Evolutionary conservation across 2,329 filamentous ascomycete genomes (phyloP).

Genomic region (Penicillium palitans): DNA sequence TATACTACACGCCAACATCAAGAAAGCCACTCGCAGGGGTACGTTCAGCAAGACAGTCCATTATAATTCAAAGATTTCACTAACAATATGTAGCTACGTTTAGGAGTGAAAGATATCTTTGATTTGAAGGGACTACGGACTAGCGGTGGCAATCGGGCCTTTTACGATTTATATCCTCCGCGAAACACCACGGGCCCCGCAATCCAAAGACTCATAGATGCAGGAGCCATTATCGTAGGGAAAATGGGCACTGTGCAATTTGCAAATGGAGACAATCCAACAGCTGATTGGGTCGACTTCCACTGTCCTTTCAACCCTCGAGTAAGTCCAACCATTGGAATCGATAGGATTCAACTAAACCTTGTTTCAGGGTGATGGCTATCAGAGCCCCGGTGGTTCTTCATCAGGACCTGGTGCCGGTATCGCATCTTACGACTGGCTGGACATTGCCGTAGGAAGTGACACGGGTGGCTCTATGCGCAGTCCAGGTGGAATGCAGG

Average conservation of each 20-base stretch:
- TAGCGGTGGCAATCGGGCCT: conserved; percentile 59
- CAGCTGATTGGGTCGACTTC: conserved; percentile 38
- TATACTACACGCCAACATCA: conserved; percentile 57
- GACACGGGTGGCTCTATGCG: conserved; percentile 35
- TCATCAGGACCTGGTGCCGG: conserved; percentile 25
- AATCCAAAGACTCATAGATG: conserved; percentile 58
- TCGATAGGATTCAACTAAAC: neutral
- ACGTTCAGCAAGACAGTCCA: neutral
- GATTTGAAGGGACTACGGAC: conserved; percentile 59
- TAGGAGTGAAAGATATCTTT: conserved; percentile 65
- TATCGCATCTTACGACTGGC: conserved; percentile 38
- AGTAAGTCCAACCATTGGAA: neutral
- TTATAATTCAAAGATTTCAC: neutral
- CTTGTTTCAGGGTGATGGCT: conserved; percentile 31
- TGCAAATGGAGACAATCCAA: conserved; percentile 33
- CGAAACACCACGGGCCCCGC: conserved; percentile 51
- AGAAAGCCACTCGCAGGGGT: conserved; percentile 62
- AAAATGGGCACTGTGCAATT: conserved; percentile 40
- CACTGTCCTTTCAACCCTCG: conserved; percentile 42
- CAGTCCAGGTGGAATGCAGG: conserved; percentile 28
- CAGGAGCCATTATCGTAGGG: conserved; percentile 54
- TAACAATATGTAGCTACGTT: conserved; percentile 34
- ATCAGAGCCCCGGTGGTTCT: conserved; percentile 28
- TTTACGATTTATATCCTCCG: conserved; percentile 54
- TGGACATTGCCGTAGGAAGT: conserved; percentile 27